These are phyloP conservation scores for Saturnispora dispora DNA, from an alignment of 805 yeast species.

Conservation along the genomic window DNA sequence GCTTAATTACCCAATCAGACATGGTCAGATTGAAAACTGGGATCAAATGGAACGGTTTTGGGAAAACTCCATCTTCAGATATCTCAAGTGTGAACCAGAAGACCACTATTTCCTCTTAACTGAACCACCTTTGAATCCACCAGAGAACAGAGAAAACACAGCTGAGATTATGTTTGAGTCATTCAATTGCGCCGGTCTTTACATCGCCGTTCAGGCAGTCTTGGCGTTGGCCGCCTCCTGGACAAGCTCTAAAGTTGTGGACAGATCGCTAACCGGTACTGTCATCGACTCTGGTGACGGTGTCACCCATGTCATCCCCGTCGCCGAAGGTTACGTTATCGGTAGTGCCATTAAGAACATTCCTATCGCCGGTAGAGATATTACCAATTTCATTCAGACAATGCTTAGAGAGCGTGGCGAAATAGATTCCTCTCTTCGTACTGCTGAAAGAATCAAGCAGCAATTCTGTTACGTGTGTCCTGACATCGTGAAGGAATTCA, in stretches of 20 bases:
- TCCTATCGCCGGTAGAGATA: conserved; percentile 98
- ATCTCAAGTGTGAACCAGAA: conserved; percentile 95
- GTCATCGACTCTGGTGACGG: conserved; percentile 99
- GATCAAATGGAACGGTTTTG: conserved; percentile 99
- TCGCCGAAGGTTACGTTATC: conserved; percentile 97
- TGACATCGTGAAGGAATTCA: conserved; percentile 93
- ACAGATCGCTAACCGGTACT: conserved; percentile 94
- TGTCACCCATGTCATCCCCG: conserved; percentile 98
- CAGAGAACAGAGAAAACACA: conserved; percentile 96
- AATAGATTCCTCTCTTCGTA: conserved; percentile 81
- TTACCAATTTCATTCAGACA: conserved; percentile 87
- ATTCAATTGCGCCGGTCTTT: conserved; percentile 96
- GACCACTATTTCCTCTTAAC: conserved; percentile 93
- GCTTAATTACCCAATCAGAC: conserved; percentile 85
- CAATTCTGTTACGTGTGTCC: conserved; percentile 97
- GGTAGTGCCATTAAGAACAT: conserved; percentile 96
- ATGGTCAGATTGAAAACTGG: conserved; percentile 98
- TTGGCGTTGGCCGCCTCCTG: conserved; percentile 97
- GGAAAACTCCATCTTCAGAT: conserved; percentile 95
- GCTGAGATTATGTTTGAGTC: conserved; percentile 99
- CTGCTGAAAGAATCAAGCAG: conserved; percentile 96
- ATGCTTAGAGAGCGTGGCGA: conserved; percentile 96
- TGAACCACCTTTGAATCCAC: conserved; percentile 99
- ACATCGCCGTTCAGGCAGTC: conserved; percentile 98
- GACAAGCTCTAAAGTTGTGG: conserved; percentile 94